Conservation (phyloP, 192 early-diverging fungal genomes). For the Entophlyctis luteolus region DNA sequence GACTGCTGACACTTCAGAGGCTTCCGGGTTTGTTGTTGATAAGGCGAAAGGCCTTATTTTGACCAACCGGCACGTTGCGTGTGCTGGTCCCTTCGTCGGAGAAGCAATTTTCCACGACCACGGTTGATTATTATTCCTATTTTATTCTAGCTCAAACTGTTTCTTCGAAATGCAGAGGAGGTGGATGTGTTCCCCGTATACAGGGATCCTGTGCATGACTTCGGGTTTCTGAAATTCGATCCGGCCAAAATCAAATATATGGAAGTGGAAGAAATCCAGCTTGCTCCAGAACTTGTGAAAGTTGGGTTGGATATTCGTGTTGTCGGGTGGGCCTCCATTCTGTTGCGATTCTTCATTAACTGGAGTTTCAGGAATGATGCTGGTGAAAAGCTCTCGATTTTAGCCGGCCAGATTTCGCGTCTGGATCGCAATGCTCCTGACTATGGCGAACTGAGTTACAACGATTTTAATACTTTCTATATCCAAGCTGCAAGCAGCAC, state of each 20-base stretch:
- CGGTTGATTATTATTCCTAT: constrained; percentile 23
- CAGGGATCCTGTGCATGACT: constrained; percentile 68
- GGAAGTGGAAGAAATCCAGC: constrained; percentile 59
- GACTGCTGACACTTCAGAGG: constrained; percentile 66
- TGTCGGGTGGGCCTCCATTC: constrained; percentile 34
- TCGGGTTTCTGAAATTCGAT: constrained; percentile 74
- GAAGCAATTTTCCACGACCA: constrained; percentile 77
- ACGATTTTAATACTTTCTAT: constrained; percentile 61
- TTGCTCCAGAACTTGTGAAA: constrained; percentile 66
- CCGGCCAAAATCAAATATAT: constrained; percentile 70
- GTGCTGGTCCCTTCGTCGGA: constrained; percentile 79
- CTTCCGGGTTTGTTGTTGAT: constrained; percentile 82
- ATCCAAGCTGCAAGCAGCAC: constrained; percentile 76
- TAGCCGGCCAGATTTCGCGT: constrained; percentile 76
- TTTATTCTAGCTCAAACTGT: neutral
- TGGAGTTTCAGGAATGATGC: constrained; percentile 61
- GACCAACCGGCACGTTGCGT: constrained; percentile 53
- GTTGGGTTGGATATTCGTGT: constrained; percentile 79
- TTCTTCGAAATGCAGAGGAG: constrained; percentile 40
- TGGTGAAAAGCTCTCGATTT: constrained; percentile 75
- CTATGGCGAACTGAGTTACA: constrained; percentile 71
- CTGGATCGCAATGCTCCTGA: constrained; percentile 78
- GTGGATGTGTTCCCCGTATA: constrained; percentile 71
- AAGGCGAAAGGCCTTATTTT: constrained; percentile 45
- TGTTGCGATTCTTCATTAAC: neutral